A percentile compares a stretch with the other conserved stretches of the same genome.
These are phyloP conservation scores for Ascochyta fabae DNA, from an alignment of 2,329 filamentous ascomycete genomes.

Conservation along the genomic window DNA sequence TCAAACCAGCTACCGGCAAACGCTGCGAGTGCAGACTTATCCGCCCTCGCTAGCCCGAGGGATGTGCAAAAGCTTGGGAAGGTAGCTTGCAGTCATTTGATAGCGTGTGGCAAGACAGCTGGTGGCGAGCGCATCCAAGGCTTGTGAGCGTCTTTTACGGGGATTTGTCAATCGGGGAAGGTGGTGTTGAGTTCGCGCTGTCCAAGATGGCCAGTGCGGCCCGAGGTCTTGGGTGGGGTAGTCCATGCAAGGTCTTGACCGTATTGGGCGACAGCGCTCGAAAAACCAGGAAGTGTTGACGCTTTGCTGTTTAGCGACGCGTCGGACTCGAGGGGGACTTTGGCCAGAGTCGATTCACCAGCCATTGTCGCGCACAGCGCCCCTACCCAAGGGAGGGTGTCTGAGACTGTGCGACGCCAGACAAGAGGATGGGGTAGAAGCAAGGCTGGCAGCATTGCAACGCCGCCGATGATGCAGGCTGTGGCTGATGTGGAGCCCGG, in stretches of 20 bases:
- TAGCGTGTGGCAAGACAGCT: constrained; percentile 6
- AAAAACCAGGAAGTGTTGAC: constrained; percentile 15
- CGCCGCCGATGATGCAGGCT: constrained; percentile 22
- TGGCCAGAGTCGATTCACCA: background rate
- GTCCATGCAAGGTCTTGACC: constrained; percentile 13
- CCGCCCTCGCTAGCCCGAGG: background rate
- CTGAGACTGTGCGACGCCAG: constrained; percentile 27
- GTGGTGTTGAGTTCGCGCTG: constrained; percentile 18
- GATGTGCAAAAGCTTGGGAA: background rate
- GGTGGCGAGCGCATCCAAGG: constrained; percentile 3
- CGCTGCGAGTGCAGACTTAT: background rate
- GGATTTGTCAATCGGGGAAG: constrained; percentile 13
- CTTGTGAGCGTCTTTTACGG: constrained; percentile 1
- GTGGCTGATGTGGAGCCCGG: constrained; percentile 33
- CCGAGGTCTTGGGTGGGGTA: constrained; percentile 13
- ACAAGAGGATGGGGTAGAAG: constrained; percentile 4
- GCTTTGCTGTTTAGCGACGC: constrained; percentile 16
- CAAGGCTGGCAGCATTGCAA: constrained; percentile 27
- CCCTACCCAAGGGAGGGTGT: constrained; percentile 5
- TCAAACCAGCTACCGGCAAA: constrained; percentile 12
- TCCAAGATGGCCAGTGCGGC: background rate
- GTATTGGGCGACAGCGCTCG: constrained; percentile 7
- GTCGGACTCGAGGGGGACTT: constrained; percentile 11
- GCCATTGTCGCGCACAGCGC: constrained; percentile 8
- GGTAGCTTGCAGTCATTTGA: background rate